Base-by-base conservation (phyloP, 1,284 basidiomycete genomes). In the Trichosporon ovoides region DNA sequence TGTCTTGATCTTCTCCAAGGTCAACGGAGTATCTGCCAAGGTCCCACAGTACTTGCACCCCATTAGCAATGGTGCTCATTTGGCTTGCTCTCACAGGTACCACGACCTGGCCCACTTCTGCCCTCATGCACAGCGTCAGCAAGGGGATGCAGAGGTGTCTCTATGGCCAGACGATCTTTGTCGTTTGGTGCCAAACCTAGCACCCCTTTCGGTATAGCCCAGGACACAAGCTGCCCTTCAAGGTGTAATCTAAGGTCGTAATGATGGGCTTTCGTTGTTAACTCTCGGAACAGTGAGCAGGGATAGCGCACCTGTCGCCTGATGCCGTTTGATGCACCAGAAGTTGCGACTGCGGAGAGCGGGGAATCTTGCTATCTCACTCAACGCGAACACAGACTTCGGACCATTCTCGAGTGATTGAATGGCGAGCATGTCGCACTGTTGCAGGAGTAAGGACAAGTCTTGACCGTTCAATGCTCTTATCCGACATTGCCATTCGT, bases 41-140 rank as follows among this genome's bases (percentile, higher is more conserved):
- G 49, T 74, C 72, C 72, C 72, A 74, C 2, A 74, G 63, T 18
- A 73, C 70, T 71, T 31, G 10, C 1, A 12, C 10, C 13, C 16
- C 20, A 19, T 57, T 19, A 55, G 43, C 38, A 46, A 31, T 20
- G 10, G 18, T 11, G 38, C 3, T n/a, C 28, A 16, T 34, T 2
- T 11, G 13, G 14, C 7, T 14, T 5, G 1, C 2, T 46, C 67
- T 52, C 35, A 72, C 72, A 56, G 1, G 72, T 74, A 12, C 71
- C 72, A 9, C 35, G 31, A 10, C 48, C 38, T 10, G 3, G 12
- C 16, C 22, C 40, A 3, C 12, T 40, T 64, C 67, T 46, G 91
- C 98, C 78, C 88, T 89, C 80, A 80, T 97, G 57, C 91, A 97
- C 80, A 78, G 85, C 59, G 88, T 73, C 72, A 52, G 62, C 64